These are phyloP conservation scores for Pichia gijzeniarum DNA, from an alignment of 805 yeast genomes.

Conservation along the genomic window DNA sequence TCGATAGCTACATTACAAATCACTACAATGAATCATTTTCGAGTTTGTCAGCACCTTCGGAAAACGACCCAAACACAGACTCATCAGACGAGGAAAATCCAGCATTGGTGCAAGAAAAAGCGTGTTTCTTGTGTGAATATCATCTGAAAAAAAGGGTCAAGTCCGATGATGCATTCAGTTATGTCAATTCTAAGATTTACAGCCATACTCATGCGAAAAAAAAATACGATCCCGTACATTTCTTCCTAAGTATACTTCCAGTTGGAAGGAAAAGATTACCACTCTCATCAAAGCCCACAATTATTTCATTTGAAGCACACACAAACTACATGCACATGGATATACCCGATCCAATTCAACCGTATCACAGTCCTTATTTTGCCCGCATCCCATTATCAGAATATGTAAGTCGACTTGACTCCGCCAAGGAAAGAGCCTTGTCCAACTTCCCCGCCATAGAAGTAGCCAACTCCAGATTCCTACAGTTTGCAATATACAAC, in stretches of 20 bases:
- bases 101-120: too few relatives aligned
- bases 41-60: too few relatives aligned
- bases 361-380: conserved; percentile 1
- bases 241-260: neutral
- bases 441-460: conserved; percentile 3
- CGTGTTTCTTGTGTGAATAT: too few relatives aligned
- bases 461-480: neutral
- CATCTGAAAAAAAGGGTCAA: too few relatives aligned
- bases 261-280: neutral
- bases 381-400: neutral
- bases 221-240: neutral
- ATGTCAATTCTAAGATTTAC: too few relatives aligned
- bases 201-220: too few relatives aligned
- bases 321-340: neutral
- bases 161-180: too few relatives aligned
- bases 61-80: too few relatives aligned
- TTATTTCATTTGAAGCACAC: conserved; percentile 1
- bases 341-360: neutral
- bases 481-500: neutral
- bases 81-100: too few relatives aligned
- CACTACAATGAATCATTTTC: too few relatives aligned
- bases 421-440: neutral
- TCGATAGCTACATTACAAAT: too few relatives aligned
- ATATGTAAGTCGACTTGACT: neutral
- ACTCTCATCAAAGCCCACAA: neutral